Evolutionary conservation across 2,329 filamentous ascomycete genomes (phyloP), one percentile per base, ranked within the genome.

Genomic region (Ceratocystis cacaofunesta): DNA sequence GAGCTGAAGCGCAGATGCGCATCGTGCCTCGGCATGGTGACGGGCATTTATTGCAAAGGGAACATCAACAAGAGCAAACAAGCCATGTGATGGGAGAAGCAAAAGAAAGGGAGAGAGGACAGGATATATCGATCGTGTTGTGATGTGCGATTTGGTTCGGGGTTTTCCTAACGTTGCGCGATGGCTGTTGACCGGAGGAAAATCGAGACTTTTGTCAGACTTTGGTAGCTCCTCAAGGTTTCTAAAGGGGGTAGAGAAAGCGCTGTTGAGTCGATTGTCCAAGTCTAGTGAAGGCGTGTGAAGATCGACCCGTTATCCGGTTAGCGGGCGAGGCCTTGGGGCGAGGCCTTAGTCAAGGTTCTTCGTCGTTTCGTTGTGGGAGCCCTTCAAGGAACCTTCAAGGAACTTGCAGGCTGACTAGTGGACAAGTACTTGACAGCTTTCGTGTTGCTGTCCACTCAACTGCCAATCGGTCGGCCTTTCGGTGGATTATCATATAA

Each of bases 11-110:
- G 85, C 76, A 79, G 79, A 71, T 76, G 76, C 71, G 78, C 77
- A 73, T 88, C 85, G 78, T 85, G 82, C 76, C 81, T 83, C 76
- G 85, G 83, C 86, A 89, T 89, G 75, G 76, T 83, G 44, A 41
- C 25, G 36, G 25, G 43, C 61, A 44, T 46, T 62, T 48, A 62
- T 30, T 30, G 43, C 32, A 30, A 36, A 8, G 12, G 28, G 15
- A 10, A n/a, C 28, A 32, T 36, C 28, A 58, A 58, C 22, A 15
- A 52, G 48, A 63, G 36, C 36, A 62, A 60, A 44, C 60, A 5
- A 25, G 32, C 60, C 60, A 46, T 62, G 25, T 62, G 60, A 46
- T 32, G 36, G 19, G 32, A 22, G 58, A 7, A 17, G n/a, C n/a
- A 52, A 3, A 30, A 57, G n/a, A 19, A n/a, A 2, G 15, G 15